These are phyloP conservation scores for Cryptococcus sp. DNA, from an alignment of 1,284 basidiomycete species.

Conservation along the genomic window DNA sequence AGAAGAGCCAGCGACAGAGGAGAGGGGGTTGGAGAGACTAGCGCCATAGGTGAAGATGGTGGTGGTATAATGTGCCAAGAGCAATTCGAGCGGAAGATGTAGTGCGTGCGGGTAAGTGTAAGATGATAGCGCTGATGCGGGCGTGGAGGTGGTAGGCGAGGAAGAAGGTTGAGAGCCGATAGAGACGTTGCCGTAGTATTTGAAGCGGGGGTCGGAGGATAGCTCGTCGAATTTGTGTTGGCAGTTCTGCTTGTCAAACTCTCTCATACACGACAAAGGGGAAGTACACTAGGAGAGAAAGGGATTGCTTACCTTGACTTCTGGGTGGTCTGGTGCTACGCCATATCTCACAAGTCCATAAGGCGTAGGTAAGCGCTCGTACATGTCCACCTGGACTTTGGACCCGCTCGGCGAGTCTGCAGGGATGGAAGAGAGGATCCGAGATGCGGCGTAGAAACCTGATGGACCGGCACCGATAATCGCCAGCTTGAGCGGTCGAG, in stretches of 20 bases:
- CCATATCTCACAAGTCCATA: conserved; percentile 94
- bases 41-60: conserved; percentile 51
- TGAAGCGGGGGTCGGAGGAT: conserved; percentile 66
- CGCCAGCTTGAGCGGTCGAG: conserved; percentile 43
- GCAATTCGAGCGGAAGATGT: conserved; percentile 41
- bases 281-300: background rate
- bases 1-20: conserved; percentile 51
- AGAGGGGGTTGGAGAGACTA: conserved; percentile 42
- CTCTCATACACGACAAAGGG: background rate
- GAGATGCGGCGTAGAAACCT: conserved; percentile 87
- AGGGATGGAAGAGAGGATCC: conserved; percentile 64
- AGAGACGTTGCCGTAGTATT: conserved; percentile 90
- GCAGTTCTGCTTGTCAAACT: conserved; percentile 70
- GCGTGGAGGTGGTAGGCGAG: conserved; percentile 10
- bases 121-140: conserved; percentile 17
- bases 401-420: conserved; percentile 43
- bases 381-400: conserved; percentile 71
- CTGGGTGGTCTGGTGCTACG: conserved; percentile 97
- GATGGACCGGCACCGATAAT: conserved; percentile 73
- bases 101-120: conserved; percentile 48
- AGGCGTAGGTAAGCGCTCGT: conserved; percentile 87
- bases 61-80: conserved; percentile 50
- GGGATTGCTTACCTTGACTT: conserved; percentile 72
- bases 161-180: conserved; percentile 48
- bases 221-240: conserved; percentile 84